Evolutionary conservation across 495 filamentous ascomycete species (phyloP).

Genomic region (Xylaria scruposa): DNA sequence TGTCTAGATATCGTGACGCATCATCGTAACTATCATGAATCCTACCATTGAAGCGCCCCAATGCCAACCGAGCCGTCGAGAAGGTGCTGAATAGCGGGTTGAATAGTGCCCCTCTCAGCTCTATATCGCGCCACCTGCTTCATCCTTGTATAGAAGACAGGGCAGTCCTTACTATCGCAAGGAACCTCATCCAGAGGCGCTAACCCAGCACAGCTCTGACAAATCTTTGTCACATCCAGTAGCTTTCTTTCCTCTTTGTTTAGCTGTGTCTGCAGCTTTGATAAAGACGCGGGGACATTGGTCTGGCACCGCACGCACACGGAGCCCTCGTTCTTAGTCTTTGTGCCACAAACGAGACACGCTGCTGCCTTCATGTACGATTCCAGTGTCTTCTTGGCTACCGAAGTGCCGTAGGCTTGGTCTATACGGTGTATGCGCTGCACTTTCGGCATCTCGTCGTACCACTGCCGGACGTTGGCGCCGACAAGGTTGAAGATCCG

Average conservation of each 20-base stretch:
- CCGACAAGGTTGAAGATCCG: conserved; percentile 97
- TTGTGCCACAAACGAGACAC: conserved; percentile 78
- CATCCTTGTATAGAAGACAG: conserved; percentile 86
- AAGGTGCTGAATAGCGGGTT: conserved; percentile 63
- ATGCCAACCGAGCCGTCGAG: conserved; percentile 44
- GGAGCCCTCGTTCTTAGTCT: conserved; percentile 58
- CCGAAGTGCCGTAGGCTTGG: conserved; percentile 40
- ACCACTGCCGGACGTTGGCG: conserved; percentile 90
- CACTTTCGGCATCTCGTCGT: conserved; percentile 94
- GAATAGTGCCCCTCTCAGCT: conserved; percentile 61
- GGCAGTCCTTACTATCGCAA: conserved; percentile 91
- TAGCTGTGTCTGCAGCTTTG: conserved; percentile 66
- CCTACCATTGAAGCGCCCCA: conserved; percentile 49
- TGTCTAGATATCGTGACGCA: neutral
- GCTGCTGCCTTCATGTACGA: conserved; percentile 81
- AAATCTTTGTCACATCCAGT: conserved; percentile 73
- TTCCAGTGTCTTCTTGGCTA: conserved; percentile 73
- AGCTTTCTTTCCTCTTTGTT: conserved; percentile 68
- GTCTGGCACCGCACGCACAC: conserved; percentile 71
- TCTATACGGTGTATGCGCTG: conserved; percentile 71
- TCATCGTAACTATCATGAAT: conserved; percentile 3
- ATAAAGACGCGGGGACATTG: conserved; percentile 62
- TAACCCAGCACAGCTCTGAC: conserved; percentile 79
- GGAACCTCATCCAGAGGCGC: conserved; percentile 74
- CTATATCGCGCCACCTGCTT: conserved; percentile 69